Evolutionary conservation across 208 protist species (phyloP).

Genomic region (Leishmania tarentolae): DNA sequence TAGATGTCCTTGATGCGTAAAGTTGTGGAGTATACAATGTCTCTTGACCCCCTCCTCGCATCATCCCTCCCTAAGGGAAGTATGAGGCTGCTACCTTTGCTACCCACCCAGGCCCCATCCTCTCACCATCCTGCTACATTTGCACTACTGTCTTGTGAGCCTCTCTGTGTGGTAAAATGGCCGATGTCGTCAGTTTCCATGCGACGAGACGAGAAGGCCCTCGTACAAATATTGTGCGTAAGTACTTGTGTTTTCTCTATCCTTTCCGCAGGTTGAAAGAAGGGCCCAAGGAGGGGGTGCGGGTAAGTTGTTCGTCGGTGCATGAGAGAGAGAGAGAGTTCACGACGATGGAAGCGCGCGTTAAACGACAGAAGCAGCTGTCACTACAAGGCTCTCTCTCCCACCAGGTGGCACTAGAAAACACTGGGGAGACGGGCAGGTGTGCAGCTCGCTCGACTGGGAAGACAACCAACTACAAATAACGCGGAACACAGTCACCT

Average conservation of each 20-base stretch:
- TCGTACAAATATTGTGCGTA: neutral
- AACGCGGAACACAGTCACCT: neutral
- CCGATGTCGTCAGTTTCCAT: neutral
- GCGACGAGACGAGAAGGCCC: neutral
- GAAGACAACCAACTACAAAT: neutral
- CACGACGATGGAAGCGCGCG: neutral
- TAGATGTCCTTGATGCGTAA: neutral
- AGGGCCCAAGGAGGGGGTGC: neutral
- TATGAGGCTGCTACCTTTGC: neutral
- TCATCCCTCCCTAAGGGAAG: neutral
- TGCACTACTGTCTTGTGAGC: neutral
- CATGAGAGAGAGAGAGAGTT: neutral
- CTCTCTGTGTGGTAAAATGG: neutral
- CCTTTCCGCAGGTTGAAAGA: neutral
- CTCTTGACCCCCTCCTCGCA: neutral
- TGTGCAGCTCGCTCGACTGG: constrained; percentile 1
- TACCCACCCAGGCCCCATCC: neutral
- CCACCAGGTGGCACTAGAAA: neutral
- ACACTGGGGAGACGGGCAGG: neutral
- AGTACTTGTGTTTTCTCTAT: neutral
- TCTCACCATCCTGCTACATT: neutral
- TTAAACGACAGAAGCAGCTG: neutral
- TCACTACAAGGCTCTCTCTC: neutral
- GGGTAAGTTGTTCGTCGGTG: neutral
- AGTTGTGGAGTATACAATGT: neutral